Conservation (phyloP, 164 flowering plant genomes). For the Santalum album region DNA sequence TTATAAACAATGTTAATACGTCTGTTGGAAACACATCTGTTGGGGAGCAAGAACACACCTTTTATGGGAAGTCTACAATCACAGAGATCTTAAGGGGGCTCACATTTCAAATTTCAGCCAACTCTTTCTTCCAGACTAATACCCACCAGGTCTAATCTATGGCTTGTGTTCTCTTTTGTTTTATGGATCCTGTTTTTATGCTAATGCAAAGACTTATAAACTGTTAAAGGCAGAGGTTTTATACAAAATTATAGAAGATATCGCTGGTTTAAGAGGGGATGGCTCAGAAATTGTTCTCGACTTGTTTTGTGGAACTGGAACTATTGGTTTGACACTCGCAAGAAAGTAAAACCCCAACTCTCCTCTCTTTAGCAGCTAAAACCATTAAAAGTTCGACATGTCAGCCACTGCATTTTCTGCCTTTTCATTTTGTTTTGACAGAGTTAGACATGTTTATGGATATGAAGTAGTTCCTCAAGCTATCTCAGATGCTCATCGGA, state of each 20-base stretch:
- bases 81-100: constrained; percentile 79
- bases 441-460: constrained; percentile 86
- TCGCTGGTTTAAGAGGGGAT: constrained; percentile 83
- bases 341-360: constrained; percentile 43
- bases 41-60: constrained; percentile 76
- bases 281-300: constrained; percentile 93
- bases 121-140: constrained; percentile 98
- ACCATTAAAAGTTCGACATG: too few relatives aligned
- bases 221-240: constrained; percentile 86
- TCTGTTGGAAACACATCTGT: constrained; percentile 89
- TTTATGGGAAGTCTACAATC: constrained; percentile 76
- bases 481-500: constrained; percentile 69
- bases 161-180: constrained; percentile 1
- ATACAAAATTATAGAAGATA: constrained; percentile 79
- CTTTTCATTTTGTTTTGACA: constrained; percentile 22
- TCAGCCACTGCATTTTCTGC: neutral
- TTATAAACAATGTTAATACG: constrained; percentile 83
- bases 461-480: constrained; percentile 92
- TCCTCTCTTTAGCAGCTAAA: too few relatives aligned
- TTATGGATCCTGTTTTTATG: neutral
- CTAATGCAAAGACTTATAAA: constrained; percentile 7
- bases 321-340: constrained; percentile 94
- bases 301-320: constrained; percentile 96
- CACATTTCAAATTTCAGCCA: constrained; percentile 89
- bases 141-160: constrained; percentile 64